Evolutionary conservation across 805 yeast species (phyloP).

Genomic region (Candida sakaeoensis): DNA sequence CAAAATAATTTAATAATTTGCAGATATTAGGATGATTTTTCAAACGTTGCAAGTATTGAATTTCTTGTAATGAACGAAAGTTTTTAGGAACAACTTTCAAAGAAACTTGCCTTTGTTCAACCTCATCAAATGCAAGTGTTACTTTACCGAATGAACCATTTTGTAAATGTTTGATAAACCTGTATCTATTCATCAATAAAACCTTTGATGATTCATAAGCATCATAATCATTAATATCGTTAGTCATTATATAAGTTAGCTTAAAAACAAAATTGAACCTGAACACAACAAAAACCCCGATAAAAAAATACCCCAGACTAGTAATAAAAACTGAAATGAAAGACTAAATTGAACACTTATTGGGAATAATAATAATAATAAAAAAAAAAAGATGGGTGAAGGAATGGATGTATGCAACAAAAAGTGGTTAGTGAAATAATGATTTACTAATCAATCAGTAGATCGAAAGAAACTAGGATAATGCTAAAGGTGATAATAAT

Average conservation of each 20-base stretch:
- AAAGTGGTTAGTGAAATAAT: no score
- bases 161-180: conserved; percentile 43
- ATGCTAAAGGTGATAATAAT: no score
- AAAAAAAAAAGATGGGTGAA: no score
- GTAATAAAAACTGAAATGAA: no score
- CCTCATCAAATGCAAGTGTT: conserved; percentile 45
- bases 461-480: no score
- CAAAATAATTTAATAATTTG: conserved; percentile 54
- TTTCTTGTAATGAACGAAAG: conserved; percentile 30
- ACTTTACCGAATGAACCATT: conserved; percentile 64
- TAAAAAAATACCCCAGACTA: no score
- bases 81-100: conserved; percentile 45
- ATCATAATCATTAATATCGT: conserved; percentile 2
- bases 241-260: background rate
- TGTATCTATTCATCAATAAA: conserved; percentile 25
- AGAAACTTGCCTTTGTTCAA: conserved; percentile 39
- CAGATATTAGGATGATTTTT: conserved; percentile 51
- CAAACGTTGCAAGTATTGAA: conserved; percentile 36
- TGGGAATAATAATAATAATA: no score
- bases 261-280: background rate
- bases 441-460: no score
- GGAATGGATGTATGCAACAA: no score
- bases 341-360: no score
- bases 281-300: background rate
- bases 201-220: background rate